Evolutionary conservation across 2,329 filamentous ascomycete genomes (phyloP).

Genomic region (Penicillium rolfsii): DNA sequence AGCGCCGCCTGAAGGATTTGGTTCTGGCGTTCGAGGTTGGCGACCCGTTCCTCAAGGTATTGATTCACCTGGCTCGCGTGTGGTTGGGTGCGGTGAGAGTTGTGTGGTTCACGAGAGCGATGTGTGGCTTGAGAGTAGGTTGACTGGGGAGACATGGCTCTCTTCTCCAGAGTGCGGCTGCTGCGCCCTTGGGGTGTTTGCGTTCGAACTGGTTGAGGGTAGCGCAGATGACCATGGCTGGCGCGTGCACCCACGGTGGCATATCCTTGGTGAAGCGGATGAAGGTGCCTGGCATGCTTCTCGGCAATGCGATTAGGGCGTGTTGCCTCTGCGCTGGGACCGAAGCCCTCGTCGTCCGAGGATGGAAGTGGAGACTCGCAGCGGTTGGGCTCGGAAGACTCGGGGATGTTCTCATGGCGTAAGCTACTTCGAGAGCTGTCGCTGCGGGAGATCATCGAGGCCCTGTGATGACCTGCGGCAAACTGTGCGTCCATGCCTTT

Average conservation of each 20-base stretch:
- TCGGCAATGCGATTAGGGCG: constrained; percentile 19
- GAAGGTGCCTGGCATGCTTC: constrained; percentile 15
- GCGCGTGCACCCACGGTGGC: constrained; percentile 19
- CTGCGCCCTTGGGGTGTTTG: constrained; percentile 32
- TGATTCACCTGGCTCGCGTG: constrained; percentile 22
- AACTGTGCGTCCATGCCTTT: constrained; percentile 19
- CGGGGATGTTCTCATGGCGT: constrained; percentile 25
- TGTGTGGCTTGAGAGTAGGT: constrained; percentile 30
- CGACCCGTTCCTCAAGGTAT: constrained; percentile 44
- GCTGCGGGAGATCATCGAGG: constrained; percentile 27
- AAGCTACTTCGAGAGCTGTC: constrained; percentile 32
- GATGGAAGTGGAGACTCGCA: constrained; percentile 44
- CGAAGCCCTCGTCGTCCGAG: constrained; percentile 45
- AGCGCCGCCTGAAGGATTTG: constrained; percentile 48
- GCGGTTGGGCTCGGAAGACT: constrained; percentile 22
- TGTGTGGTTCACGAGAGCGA: constrained; percentile 26
- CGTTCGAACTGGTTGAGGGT: constrained; percentile 19
- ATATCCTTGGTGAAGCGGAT: constrained; percentile 16
- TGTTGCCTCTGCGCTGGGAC: constrained; percentile 16
- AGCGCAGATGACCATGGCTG: constrained; percentile 14
- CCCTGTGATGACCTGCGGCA: constrained; percentile 16
- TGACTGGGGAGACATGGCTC: constrained; percentile 29
- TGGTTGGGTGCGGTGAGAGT: constrained; percentile 20
- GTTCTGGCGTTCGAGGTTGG: constrained; percentile 48
- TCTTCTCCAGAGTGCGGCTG: constrained; percentile 28